Conservation (phyloP, 1,139 yeast genomes). For the Blastobotrys apis region DNA sequence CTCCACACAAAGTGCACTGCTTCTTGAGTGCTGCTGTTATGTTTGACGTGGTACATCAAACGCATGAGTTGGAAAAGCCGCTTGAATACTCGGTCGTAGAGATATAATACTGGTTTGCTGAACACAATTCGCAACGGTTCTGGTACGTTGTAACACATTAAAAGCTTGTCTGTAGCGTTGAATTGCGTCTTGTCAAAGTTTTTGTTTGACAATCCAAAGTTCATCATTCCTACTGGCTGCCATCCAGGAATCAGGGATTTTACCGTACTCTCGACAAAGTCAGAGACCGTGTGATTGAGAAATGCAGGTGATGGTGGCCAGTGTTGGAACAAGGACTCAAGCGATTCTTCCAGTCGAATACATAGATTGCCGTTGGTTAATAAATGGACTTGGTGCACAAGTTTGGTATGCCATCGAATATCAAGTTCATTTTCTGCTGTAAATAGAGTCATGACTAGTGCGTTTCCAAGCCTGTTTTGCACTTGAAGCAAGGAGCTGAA, state of each 20-base stretch:
- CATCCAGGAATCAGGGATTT: constrained; percentile 3
- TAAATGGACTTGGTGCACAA: constrained; percentile 19
- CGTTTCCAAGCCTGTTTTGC: constrained; percentile 22
- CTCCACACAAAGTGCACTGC: constrained; percentile 18
- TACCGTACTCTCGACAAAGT: constrained; percentile 17
- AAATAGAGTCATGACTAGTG: constrained; percentile 19
- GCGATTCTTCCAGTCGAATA: constrained; percentile 17
- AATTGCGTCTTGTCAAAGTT: constrained; percentile 6
- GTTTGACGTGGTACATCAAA: constrained; percentile 15
- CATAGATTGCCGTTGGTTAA: constrained; percentile 21
- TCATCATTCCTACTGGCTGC: constrained; percentile 13
- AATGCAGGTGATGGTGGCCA: constrained; percentile 24
- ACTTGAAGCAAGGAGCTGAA: constrained; percentile 14
- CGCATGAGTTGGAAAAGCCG: constrained; percentile 19
- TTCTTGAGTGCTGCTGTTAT: constrained; percentile 3
- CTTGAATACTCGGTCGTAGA: constrained; percentile 17
- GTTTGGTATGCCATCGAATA: constrained; percentile 15
- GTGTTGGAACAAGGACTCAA: constrained; percentile 13
- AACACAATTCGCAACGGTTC: constrained; percentile 21
- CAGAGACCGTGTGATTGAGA: constrained; percentile 19
- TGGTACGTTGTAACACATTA: constrained; percentile 22
- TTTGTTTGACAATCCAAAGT: constrained; percentile 18
- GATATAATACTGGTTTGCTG: constrained; percentile 11
- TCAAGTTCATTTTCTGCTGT: constrained; percentile 9
- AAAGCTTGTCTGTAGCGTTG: constrained; percentile 16